Evolutionary conservation across 2,329 filamentous ascomycete genomes (phyloP).

Genomic region (Mycosphaerella sp.): DNA sequence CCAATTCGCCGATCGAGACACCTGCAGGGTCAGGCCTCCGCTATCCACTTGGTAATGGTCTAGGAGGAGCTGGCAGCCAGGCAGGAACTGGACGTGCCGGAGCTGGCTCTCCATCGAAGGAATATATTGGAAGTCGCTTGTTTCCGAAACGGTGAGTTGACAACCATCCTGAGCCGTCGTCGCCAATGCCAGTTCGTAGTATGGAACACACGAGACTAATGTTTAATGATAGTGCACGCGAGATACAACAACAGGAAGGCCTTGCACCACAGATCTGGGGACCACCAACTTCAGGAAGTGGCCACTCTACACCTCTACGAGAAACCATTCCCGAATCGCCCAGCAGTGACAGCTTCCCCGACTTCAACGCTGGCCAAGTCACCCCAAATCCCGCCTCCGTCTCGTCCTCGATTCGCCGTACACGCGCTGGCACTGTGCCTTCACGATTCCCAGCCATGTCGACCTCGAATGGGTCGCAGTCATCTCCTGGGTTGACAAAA

Average conservation of each 20-base stretch:
- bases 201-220: conserved; percentile 6
- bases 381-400: conserved; percentile 20
- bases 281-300: conserved; percentile 89
- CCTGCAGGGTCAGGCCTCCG: conserved; percentile 58
- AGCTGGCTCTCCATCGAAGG: conserved; percentile 94
- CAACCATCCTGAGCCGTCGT: background rate
- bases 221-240: conserved; percentile 61
- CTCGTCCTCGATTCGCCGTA: conserved; percentile 52
- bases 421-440: conserved; percentile 90
- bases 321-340: conserved; percentile 98
- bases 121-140: conserved; percentile 65
- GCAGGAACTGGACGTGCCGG: conserved; percentile 63
- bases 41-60: conserved; percentile 64
- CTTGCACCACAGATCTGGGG: conserved; percentile 74
- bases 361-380: conserved; percentile 55
- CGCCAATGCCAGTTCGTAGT: background rate
- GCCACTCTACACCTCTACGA: conserved; percentile 89
- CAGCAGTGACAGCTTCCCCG: conserved; percentile 84
- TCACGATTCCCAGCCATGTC: conserved; percentile 82
- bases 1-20: conserved; percentile 73
- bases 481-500: conserved; percentile 60
- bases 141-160: conserved; percentile 81
- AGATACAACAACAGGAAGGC: conserved; percentile 96
- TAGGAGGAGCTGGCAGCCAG: conserved; percentile 48
- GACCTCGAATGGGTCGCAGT: conserved; percentile 49